phyloP scores from a whole-genome alignment of 257 asterid species.

The Anisodus acutangulus region DNA sequence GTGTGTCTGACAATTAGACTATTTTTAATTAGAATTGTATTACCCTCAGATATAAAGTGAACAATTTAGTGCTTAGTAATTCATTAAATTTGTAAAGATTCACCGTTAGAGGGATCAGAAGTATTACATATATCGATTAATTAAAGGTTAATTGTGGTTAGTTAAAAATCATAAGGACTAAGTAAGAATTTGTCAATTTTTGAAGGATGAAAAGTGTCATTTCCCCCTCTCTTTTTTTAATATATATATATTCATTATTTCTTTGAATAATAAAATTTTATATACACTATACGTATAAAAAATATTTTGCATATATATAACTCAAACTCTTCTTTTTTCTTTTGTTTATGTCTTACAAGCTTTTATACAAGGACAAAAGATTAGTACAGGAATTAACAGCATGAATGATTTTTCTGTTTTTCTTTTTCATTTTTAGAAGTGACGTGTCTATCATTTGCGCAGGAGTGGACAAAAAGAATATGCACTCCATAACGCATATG shows the following conservation, averaged over 20 bases:
- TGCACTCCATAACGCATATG: background rate
- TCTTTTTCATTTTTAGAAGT: background rate
- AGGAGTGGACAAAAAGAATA: background rate
- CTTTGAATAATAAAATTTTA: no score
- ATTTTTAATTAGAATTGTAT: background rate
- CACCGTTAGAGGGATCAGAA: no score
- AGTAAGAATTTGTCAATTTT: background rate
- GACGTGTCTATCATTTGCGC: slow-evolving; percentile 12
- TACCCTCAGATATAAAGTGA: background rate
- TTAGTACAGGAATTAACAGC: background rate
- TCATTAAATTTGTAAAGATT: background rate
- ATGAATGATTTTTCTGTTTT: background rate
- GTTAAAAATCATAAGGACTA: background rate
- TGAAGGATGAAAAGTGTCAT: no score
- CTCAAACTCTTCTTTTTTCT: background rate
- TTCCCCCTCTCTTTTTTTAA: no score
- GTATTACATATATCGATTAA: no score
- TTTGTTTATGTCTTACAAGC: background rate
- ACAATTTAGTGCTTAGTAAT: background rate
- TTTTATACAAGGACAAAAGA: background rate
- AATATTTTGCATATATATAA: background rate
- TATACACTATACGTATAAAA: background rate
- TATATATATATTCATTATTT: no score
- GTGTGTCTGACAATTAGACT: background rate
- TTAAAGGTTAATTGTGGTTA: background rate